Evolutionary conservation across 1,284 basidiomycete genomes (phyloP).

Genomic region (Athelia psychrophila): DNA sequence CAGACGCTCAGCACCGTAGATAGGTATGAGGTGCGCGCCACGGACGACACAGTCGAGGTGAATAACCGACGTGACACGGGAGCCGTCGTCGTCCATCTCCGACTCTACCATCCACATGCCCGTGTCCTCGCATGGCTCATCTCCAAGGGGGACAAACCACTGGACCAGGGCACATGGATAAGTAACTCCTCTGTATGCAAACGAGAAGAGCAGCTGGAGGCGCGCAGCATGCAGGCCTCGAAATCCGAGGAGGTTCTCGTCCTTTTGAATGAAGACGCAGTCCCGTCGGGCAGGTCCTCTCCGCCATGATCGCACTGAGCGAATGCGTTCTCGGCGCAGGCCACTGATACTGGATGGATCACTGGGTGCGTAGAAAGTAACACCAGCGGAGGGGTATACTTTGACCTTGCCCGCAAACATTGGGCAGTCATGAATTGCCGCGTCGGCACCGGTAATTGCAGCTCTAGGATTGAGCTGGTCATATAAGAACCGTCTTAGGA

Average conservation of each 20-base stretch:
- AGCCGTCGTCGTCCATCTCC: neutral
- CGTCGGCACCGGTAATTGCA: neutral
- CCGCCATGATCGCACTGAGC: conserved; percentile 15
- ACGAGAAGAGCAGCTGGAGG: conserved; percentile 19
- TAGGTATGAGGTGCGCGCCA: no score
- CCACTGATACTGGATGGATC: conserved; percentile 18
- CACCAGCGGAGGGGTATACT: conserved; percentile 16
- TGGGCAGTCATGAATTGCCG: neutral
- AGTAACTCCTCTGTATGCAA: conserved; percentile 7
- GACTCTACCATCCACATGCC: conserved; percentile 10
- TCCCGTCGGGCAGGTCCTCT: conserved; percentile 16
- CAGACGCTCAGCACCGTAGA: neutral
- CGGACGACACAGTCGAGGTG: no score
- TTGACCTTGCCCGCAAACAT: neutral
- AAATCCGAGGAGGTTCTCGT: conserved; percentile 13
- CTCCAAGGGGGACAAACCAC: conserved; percentile 9
- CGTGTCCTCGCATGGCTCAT: conserved; percentile 4
- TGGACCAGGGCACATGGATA: conserved; percentile 20
- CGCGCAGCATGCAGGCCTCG: conserved; percentile 14
- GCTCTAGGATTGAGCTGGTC: neutral
- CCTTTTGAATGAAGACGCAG: conserved; percentile 18
- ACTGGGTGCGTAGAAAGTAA: conserved; percentile 25
- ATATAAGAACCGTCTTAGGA: neutral
- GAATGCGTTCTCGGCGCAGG: conserved; percentile 17
- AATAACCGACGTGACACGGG: conserved; percentile 12